Percentiles rank a stretch among this genome's conserved stretches.
phyloP scores from a whole-genome alignment of 2,329 filamentous ascomycete species.

The Cladosporium austrohemisphaericum region DNA sequence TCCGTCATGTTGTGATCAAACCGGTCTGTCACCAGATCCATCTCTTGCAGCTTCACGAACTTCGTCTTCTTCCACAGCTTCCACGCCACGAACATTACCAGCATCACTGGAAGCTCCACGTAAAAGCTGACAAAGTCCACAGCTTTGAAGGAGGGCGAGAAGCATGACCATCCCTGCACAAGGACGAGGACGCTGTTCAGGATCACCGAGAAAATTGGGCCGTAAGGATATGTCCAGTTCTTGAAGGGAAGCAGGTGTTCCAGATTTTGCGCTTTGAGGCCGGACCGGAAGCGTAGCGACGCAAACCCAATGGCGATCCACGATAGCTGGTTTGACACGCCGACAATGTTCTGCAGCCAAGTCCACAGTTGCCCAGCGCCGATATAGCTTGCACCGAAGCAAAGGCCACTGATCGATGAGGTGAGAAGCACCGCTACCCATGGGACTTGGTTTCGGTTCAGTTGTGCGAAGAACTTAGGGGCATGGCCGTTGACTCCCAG shows the following conservation, averaged over 20 bases:
- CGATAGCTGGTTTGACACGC: conserved; percentile 64
- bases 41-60: conserved; percentile 44
- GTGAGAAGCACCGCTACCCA: conserved; percentile 46
- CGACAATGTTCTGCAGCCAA: conserved; percentile 65
- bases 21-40: conserved; percentile 43
- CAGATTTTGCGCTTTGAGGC: conserved; percentile 51
- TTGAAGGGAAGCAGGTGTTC: conserved; percentile 61
- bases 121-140: conserved; percentile 61
- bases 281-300: conserved; percentile 62
- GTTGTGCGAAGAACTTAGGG: conserved; percentile 50
- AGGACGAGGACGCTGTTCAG: conserved; percentile 59
- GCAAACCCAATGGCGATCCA: conserved; percentile 64
- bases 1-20: conserved; percentile 6
- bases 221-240: conserved; percentile 64
- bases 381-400: conserved; percentile 63
- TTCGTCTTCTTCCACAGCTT: conserved; percentile 49
- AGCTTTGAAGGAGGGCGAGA: conserved; percentile 55
- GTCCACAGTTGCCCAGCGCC: conserved; percentile 63
- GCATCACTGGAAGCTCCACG: conserved; percentile 59
- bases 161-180: conserved; percentile 61
- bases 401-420: conserved; percentile 41
- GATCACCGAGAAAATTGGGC: conserved; percentile 54
- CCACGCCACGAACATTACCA: conserved; percentile 54
- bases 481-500: conserved; percentile 55
- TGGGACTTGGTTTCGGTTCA: conserved; percentile 51